phyloP scores from a whole-genome alignment of 306 rosid species.

The Quercus glauca region DNA sequence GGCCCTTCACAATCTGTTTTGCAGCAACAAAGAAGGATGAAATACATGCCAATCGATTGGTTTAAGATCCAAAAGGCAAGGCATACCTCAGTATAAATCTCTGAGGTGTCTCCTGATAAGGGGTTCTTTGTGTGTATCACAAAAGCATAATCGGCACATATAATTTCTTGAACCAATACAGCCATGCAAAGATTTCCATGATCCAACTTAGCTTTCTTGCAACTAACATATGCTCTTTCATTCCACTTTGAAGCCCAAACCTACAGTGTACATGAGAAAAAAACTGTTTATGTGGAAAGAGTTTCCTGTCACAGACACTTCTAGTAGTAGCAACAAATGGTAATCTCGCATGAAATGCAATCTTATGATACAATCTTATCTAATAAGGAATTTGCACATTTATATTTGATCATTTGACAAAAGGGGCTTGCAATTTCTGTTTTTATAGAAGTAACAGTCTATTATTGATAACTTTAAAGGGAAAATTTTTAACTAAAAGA shows the following conservation, averaged over 20 bases:
- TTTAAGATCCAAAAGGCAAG: constrained; percentile 1
- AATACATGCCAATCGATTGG: neutral
- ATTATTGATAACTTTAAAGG: neutral
- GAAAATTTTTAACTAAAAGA: neutral
- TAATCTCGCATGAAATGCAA: neutral
- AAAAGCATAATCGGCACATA: constrained; percentile 35
- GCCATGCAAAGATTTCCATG: constrained; percentile 33
- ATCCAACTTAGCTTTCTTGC: constrained; percentile 25
- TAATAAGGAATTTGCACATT: neutral
- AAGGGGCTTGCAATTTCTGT: neutral
- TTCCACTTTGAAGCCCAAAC: constrained; percentile 53
- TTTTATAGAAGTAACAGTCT: neutral
- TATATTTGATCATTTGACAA: neutral
- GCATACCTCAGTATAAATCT: constrained; percentile 34
- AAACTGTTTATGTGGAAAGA: neutral
- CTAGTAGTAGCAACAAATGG: neutral
- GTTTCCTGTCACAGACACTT: neutral
- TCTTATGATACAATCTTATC: neutral
- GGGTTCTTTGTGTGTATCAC: constrained; percentile 33
- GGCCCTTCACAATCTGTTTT: constrained; percentile 36
- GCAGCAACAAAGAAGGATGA: neutral
- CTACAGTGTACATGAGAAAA: constrained; percentile 8
- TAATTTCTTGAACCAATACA: constrained; percentile 33
- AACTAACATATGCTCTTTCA: constrained; percentile 32
- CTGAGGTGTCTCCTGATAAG: constrained; percentile 20